These are phyloP conservation scores for Lagenaria siceraria DNA, from an alignment of 306 rosid species.

Conservation along the genomic window DNA sequence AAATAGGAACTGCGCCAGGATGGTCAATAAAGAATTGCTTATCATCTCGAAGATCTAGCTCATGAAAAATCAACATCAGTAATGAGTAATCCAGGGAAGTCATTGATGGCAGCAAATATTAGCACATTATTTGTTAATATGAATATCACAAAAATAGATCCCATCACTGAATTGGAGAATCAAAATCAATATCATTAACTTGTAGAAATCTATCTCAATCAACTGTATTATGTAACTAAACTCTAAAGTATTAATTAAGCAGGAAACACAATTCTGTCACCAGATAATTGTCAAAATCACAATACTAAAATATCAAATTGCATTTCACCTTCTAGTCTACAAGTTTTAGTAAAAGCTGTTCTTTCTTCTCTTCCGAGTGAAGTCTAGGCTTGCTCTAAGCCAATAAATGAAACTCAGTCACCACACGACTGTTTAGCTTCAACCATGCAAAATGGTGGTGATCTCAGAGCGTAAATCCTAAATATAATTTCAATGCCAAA, in stretches of 20 bases:
- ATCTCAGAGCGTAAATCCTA: neutral
- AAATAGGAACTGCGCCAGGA: constrained; percentile 94
- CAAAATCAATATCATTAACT: neutral
- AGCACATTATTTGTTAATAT: neutral
- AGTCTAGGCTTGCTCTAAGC: neutral
- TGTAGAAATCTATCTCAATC: neutral
- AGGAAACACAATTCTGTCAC: neutral
- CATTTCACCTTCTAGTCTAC: neutral
- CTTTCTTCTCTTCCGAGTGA: neutral
- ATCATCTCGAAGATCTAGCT: constrained; percentile 93
- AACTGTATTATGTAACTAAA: neutral
- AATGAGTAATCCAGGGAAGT: neutral
- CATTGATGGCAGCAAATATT: neutral
- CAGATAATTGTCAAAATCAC: neutral
- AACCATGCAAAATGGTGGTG: neutral
- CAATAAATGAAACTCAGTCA: neutral
- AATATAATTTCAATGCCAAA: neutral
- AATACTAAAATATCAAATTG: neutral
- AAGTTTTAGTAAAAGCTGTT: neutral
- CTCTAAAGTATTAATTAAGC: neutral
- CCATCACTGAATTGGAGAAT: neutral
- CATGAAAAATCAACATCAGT: constrained; percentile 17
- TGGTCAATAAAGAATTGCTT: constrained; percentile 86
- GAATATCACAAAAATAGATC: neutral
- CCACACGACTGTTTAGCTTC: neutral